Base-by-base conservation (phyloP, 345 rosid species). In the Aquilaria malaccensis region DNA sequence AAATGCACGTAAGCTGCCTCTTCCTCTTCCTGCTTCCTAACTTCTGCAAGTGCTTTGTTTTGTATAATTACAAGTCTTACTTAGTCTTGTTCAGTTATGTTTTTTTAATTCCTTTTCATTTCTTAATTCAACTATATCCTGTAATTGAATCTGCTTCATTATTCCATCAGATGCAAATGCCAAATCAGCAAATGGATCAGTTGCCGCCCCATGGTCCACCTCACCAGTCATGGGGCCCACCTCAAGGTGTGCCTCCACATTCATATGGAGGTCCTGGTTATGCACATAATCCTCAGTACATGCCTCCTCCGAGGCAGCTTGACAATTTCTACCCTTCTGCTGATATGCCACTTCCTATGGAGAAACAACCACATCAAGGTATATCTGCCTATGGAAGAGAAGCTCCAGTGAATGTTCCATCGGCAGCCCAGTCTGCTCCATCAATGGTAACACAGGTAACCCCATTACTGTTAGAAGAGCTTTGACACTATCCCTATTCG, bases 351-450 rank as follows among this genome's bases (percentile, higher is more conserved):
- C 5, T 37, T 52, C 61, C 70, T 11, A 63, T 75, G 72, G 79
- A 75, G 54, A 70, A 75, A 54, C 74, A 66, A 31, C 75, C 75
- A 30, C 79, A 67, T 58, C 79, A 75, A n/a, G 75, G 75, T 52
- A 30, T n/a, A 30, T 29, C 59, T 29, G 41, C 14, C 9, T 56
- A 56, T 56, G 60, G 45, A 56, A 56, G 45, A 45, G 60, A 56
- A 31, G 60, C 60, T 32, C 37, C 56, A 15, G 7, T 52, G 31
- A 31, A 30, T 15, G 56, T 30, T 52, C 56, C 56, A 9, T 29
- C 10, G 11, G 30, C 33, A 11, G 60, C 37, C 45, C 45, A 33
- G 22, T 2, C 60, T 11, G 45, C 33, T 11, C 43, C 33, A 32
- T 56, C 46, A 12, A 33, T 32, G 60, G 7, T 56, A 0, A 56